Percentiles rank a stretch among this genome's conserved stretches.
phyloP scores from a whole-genome alignment of 208 protist genomes.

The Leishmania tarentolae region DNA sequence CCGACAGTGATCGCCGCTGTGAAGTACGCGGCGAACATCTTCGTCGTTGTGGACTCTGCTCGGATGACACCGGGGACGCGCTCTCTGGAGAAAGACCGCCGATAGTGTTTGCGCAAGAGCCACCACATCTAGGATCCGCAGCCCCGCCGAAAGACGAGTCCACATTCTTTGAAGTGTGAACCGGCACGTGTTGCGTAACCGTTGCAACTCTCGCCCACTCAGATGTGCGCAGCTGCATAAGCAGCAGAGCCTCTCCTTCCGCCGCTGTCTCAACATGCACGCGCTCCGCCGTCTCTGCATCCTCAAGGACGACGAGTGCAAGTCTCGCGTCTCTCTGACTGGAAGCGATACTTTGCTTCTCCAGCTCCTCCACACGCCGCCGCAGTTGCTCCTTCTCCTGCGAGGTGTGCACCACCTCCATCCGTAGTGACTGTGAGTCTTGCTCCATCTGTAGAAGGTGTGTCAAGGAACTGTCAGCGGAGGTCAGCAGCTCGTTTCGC shows the following conservation, averaged over 20 bases:
- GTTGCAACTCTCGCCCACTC: background rate
- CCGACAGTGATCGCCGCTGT: conserved; percentile 14
- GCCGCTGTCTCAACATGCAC: background rate
- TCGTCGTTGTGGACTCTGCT: conserved; percentile 10
- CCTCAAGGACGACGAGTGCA: background rate
- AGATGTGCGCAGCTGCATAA: background rate
- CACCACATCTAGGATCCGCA: background rate
- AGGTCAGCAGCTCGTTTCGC: conserved; percentile 29
- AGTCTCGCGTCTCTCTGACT: background rate
- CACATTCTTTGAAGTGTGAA: background rate
- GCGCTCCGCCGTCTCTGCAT: conserved; percentile 12
- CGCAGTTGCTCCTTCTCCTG: conserved; percentile 18
- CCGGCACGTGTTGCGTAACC: no score
- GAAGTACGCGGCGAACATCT: conserved; percentile 24
- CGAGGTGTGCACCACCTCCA: conserved; percentile 22
- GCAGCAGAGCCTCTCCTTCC: background rate
- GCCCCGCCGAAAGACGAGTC: background rate
- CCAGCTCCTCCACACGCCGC: conserved; percentile 15
- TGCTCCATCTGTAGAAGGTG: conserved; percentile 14
- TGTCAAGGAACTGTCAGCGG: conserved; percentile 6
- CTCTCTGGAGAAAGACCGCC: background rate
- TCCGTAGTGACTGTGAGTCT: conserved; percentile 15
- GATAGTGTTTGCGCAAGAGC: background rate
- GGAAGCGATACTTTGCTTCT: background rate
- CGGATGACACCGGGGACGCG: conserved; percentile 17